Base-by-base conservation (phyloP, 2,329 filamentous ascomycete species). In the Phaeosphaeria sp. region DNA sequence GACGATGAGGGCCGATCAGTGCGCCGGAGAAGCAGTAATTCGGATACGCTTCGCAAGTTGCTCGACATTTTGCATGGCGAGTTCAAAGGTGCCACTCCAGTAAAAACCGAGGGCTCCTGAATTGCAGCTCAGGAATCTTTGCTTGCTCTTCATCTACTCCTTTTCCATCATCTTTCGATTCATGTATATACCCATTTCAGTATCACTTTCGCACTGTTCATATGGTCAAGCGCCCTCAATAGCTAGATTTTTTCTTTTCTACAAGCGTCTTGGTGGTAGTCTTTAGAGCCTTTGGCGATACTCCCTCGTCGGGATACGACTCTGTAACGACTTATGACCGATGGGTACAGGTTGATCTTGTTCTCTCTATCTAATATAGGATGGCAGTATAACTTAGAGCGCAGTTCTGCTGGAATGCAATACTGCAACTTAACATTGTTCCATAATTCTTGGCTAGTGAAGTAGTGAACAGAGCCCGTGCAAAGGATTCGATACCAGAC, bases 41-140 rank as follows among this genome's bases (percentile, higher is more conserved):
- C 69, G 43, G 74, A 78, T 49, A 77, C 73, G 2, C 63, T 78
- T 7, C 62, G 76, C 10, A 78, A 77, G 52, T 60, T 78, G 15
- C 59, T 79, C 13, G 73, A 74, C 17, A 78, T 78, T 44, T 46
- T 78, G 36, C 75, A 78, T 50, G 75, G 74, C 17, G 76, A 77
- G 50, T 63, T 77, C 58, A 75, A 74, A 55, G 62, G 61, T 3
- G 51, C 59, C 11, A 54, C 55, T 30, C 30, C 57, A 23, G 65
- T 73, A 5, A 75, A 74, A 50, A 64, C 57, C 18, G 68, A 71
- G 50, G 50, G n/a, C 13, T 52, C 49, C 13, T 68, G 56, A 59
- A 27, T 10, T 20, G 17, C 17, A 15, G 44, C 11, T 25, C 20
- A 6, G n/a, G 4, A 18, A 39, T 1, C 18, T 25, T 25, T 47